Evolutionary conservation across 805 yeast genomes (phyloP).

Genomic region (Ogataea glucozyma): DNA sequence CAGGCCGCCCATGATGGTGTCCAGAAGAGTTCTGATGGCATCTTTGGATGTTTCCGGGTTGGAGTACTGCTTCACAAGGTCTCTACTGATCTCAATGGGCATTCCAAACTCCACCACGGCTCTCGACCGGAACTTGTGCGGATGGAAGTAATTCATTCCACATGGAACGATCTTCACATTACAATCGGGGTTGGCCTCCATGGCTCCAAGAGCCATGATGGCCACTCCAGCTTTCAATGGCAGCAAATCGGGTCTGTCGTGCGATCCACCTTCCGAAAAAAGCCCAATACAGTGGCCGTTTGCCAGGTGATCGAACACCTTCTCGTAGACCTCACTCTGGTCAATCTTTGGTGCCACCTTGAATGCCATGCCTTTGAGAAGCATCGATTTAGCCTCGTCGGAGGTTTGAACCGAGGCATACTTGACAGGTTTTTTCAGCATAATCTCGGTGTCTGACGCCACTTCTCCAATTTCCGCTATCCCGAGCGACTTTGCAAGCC

Average conservation of each 20-base stretch:
- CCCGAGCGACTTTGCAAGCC: conserved; percentile 78
- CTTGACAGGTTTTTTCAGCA: conserved; percentile 68
- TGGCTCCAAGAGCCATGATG: conserved; percentile 95
- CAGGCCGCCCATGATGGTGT: conserved; percentile 68
- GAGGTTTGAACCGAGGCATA: conserved; percentile 39
- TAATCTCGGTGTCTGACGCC: conserved; percentile 68
- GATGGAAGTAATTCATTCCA: conserved; percentile 96
- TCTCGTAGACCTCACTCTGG: conserved; percentile 78
- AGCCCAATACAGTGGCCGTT: conserved; percentile 85
- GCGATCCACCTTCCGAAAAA: conserved; percentile 98
- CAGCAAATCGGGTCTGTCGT: conserved; percentile 85
- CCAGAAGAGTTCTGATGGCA: conserved; percentile 72
- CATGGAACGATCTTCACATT: conserved; percentile 77
- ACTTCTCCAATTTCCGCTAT: conserved; percentile 69
- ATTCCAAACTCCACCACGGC: conserved; percentile 94
- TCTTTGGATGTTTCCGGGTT: conserved; percentile 61
- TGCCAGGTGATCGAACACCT: conserved; percentile 81
- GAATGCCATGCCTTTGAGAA: conserved; percentile 55
- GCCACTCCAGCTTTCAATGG: conserved; percentile 98
- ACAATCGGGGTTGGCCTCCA: conserved; percentile 72
- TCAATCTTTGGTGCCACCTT: conserved; percentile 82
- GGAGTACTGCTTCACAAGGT: conserved; percentile 64
- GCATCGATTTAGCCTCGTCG: conserved; percentile 40
- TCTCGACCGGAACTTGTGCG: conserved; percentile 91
- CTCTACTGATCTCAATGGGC: conserved; percentile 68